Evolutionary conservation across 257 asterid genomes (phyloP).

Genomic region (Nicotiana otophora): DNA sequence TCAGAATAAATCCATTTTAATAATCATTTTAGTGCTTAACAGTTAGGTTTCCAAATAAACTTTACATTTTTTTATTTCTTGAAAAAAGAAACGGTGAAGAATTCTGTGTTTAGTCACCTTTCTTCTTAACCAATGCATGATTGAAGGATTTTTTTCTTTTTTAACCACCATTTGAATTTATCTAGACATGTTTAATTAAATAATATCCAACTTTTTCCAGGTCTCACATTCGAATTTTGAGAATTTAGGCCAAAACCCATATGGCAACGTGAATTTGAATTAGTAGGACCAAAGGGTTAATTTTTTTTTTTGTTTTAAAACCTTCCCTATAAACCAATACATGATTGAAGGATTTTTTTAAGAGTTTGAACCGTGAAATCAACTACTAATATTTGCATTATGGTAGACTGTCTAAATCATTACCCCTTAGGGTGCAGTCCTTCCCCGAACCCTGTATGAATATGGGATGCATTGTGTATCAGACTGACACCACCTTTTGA

Average conservation of each 20-base stretch:
- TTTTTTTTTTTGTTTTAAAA: too few relatives aligned
- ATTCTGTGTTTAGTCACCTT: slow-evolving; percentile 6
- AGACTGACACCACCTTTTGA: slow-evolving; percentile 17
- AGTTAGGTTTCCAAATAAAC: slow-evolving; percentile 24
- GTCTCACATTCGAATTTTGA: too few relatives aligned
- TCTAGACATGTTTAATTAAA: slow-evolving; percentile 8
- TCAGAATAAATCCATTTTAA: neutral
- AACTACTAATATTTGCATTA: too few relatives aligned
- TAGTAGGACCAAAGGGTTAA: too few relatives aligned
- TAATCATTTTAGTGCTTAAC: slow-evolving; percentile 29
- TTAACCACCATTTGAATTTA: slow-evolving; percentile 26
- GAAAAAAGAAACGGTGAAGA: slow-evolving; percentile 18
- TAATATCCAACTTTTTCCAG: neutral
- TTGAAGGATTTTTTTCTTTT: slow-evolving; percentile 36
- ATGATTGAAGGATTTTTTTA: slow-evolving; percentile 40
- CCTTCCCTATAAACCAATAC: slow-evolving; percentile 27
- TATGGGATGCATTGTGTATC: rapidly evolving
- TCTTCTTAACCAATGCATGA: slow-evolving; percentile 39
- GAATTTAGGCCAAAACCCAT: too few relatives aligned
- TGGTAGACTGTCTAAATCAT: rapidly evolving
- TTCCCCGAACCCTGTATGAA: too few relatives aligned
- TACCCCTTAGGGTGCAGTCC: too few relatives aligned
- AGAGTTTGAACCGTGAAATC: rapidly evolving
- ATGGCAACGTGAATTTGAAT: too few relatives aligned
- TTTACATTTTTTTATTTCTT: slow-evolving; percentile 27